Conservation (phyloP, 805 yeast species). For the Helenozyma baotianmanensis region DNA sequence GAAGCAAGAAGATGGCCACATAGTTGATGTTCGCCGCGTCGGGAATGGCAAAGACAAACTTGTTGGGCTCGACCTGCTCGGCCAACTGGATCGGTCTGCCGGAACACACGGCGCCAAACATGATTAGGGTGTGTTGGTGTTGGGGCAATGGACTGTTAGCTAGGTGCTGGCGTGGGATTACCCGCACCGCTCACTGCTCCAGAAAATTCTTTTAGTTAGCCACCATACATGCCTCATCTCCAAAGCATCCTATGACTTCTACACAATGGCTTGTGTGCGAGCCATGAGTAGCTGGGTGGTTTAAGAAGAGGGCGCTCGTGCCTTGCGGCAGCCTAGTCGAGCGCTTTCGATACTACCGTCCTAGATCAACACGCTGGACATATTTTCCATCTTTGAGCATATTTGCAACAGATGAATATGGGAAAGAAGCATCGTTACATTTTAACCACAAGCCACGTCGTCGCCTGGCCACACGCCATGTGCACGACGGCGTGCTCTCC, state of each 20-base stretch:
- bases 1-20: constrained; percentile 78
- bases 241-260: constrained; percentile 6
- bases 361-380: constrained; percentile 66
- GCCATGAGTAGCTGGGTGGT: constrained; percentile 16
- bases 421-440: constrained; percentile 75
- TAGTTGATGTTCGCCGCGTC: constrained; percentile 69
- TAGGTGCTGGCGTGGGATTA: too few species aligned
- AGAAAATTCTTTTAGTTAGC: too few species aligned
- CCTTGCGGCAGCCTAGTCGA: constrained; percentile 8
- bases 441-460: constrained; percentile 52
- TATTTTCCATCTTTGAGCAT: constrained; percentile 71
- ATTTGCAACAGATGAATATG: constrained; percentile 62
- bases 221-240: too few species aligned
- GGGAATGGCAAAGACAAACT: constrained; percentile 59
- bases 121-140: constrained; percentile 20
- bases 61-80: constrained; percentile 62
- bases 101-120: constrained; percentile 77
- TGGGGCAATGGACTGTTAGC: too few species aligned
- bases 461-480: constrained; percentile 64
- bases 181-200: neutral
- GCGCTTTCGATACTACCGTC: constrained; percentile 53
- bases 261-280: constrained; percentile 13
- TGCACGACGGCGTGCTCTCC: constrained; percentile 19
- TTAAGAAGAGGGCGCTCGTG: constrained; percentile 8
- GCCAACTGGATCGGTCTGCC: constrained; percentile 60